phyloP scores from a whole-genome alignment of 1,284 basidiomycete species.

The Malassezia furfur region DNA sequence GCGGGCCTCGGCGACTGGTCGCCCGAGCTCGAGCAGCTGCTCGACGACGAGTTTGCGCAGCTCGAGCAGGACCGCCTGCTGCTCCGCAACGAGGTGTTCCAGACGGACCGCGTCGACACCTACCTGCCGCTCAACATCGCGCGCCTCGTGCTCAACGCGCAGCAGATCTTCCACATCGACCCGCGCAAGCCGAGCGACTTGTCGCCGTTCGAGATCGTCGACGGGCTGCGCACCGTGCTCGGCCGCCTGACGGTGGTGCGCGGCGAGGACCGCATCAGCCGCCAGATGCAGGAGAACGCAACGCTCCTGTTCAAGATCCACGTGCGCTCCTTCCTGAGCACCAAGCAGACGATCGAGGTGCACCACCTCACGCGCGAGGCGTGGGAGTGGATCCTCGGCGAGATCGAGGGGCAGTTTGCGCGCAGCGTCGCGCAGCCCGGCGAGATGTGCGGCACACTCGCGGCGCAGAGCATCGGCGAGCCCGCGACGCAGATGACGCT shows the following conservation, averaged over 20 bases:
- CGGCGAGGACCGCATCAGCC: conserved; percentile 59
- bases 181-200: conserved; percentile 83
- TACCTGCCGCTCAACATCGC: conserved; percentile 62
- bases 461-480: conserved; percentile 97
- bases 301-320: conserved; percentile 81
- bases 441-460: conserved; percentile 97
- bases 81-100: conserved; percentile 74
- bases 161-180: conserved; percentile 96
- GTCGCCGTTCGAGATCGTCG: conserved; percentile 75
- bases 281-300: conserved; percentile 76
- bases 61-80: conserved; percentile 66
- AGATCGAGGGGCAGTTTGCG: conserved; percentile 63
- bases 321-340: conserved; percentile 42
- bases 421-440: conserved; percentile 85
- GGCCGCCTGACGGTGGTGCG: conserved; percentile 59
- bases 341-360: conserved; percentile 45
- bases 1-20: conserved; percentile 89
- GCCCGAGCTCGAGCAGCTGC: conserved; percentile 68
- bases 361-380: conserved; percentile 55
- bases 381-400: conserved; percentile 94
- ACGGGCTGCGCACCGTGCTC: conserved; percentile 55
- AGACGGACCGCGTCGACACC: conserved; percentile 59
- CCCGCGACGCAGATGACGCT: conserved; percentile 99
- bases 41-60: conserved; percentile 79
- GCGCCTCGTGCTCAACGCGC: conserved; percentile 88